Base-by-base conservation (phyloP, 257 asterid genomes). In the Paraleonurus japonicus region DNA sequence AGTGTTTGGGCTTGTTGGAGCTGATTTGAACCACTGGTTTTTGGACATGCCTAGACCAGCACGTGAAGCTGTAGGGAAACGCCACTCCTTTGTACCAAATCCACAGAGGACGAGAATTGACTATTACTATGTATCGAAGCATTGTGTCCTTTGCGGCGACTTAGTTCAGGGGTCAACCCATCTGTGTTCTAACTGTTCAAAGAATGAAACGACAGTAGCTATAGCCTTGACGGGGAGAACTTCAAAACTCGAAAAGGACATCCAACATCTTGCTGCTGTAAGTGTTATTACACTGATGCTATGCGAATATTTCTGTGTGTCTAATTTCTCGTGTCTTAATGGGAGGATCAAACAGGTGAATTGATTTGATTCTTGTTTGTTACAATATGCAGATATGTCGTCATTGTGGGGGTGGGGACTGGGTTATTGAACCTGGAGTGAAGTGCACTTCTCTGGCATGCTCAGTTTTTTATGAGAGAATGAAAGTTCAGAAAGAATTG, bases 331-430 rank as follows among this genome's bases (percentile, higher is more conserved):
- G 12, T 45, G 60, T 30, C 67, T 45, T 3, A 41, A 39, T 10
- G 47, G n/a, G 47, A 17, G 22, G n/a, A 70, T 64, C 16, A 9
- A 20, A 17, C 60, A 20, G 60, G 10, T 55, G 32, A 60, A 37
- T 7, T 43, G 4, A 50, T 58, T 19, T 12, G 19, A 35, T 35
- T 35, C n/a, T 6, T 61, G 20, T 45, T 61, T 7, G 28, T 60
- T 11, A 3, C 51, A 0, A 2, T 13, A 7, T 63, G 82, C 86
- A 94, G 99, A 91, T 94, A 73, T 94, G 99, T 73, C 85, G 95
- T 71, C 90, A 90, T 50, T 94, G 99, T 78, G 98, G 99, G 66
- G 99, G 99, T 57, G 99, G 96, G 3, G 99, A 91, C 76, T 90
- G 99, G 97, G 53, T 73, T 8, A 12, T 91, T 28, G 96, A 89